Percentiles rank a stretch among this genome's conserved stretches.
phyloP scores from a whole-genome alignment of 2,329 filamentous ascomycete genomes.

The Venturia aucupariae region DNA sequence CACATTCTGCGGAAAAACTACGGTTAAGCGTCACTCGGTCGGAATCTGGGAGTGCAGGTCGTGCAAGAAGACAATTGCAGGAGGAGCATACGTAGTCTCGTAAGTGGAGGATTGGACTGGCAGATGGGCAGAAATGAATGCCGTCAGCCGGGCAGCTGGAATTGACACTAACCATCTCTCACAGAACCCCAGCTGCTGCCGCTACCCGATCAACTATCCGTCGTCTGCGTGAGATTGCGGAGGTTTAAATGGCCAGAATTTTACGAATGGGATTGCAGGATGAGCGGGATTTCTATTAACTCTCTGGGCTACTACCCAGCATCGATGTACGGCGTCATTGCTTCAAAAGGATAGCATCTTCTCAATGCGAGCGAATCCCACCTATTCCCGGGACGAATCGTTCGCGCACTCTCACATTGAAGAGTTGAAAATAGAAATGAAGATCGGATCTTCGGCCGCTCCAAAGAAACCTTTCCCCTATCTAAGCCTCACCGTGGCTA shows the following conservation, averaged over 20 bases:
- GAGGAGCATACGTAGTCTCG: constrained; percentile 93
- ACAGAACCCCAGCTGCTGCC: constrained; percentile 17
- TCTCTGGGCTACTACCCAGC: constrained; percentile 7
- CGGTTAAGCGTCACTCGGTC: constrained; percentile 78
- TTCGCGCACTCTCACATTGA: constrained; percentile 3
- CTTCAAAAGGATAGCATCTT: constrained; percentile 7
- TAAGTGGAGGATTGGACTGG: constrained; percentile 51
- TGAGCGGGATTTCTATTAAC: constrained; percentile 7
- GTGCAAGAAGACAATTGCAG: constrained; percentile 89
- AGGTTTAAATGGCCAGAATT: constrained; percentile 15
- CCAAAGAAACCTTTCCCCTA: not conserved
- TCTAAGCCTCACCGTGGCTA: constrained; percentile 3
- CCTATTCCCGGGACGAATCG: constrained; percentile 3
- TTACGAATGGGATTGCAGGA: constrained; percentile 6
- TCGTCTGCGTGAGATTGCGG: constrained; percentile 16
- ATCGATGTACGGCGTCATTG: constrained; percentile 11
- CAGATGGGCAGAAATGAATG: not conserved
- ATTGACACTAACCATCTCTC: not conserved
- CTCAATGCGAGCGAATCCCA: constrained; percentile 5
- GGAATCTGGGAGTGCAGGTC: constrained; percentile 96
- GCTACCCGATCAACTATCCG: constrained; percentile 17
- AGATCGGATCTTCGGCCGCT: constrained; percentile 7
- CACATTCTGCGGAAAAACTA: constrained; percentile 98
- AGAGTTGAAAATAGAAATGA: constrained; percentile 9
- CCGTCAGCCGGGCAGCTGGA: not conserved